Evolutionary conservation across 2,329 filamentous ascomycete genomes (phyloP).

Genomic region (Chaetoscypha palmicola): DNA sequence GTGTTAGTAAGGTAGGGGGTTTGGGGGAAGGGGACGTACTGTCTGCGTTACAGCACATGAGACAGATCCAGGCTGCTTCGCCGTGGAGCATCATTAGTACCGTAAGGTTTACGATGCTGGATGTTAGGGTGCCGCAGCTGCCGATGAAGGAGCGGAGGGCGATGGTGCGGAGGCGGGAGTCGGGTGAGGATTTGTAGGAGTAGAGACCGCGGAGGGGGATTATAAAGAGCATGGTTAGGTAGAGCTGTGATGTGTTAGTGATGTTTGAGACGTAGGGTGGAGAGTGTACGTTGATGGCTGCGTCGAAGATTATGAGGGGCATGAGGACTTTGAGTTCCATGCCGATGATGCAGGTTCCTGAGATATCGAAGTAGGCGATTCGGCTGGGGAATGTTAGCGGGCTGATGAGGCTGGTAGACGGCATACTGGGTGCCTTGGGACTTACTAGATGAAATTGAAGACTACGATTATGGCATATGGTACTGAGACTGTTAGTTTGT

Average conservation of each 20-base stretch:
- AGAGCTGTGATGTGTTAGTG: too few species aligned
- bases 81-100: slow-evolving; percentile 52
- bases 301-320: slow-evolving; percentile 53
- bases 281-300: slow-evolving; percentile 54
- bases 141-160: slow-evolving; percentile 48
- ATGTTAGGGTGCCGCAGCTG: slow-evolving; percentile 13
- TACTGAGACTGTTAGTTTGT: too few species aligned
- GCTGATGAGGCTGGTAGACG: too few species aligned
- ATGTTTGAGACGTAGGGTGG: too few species aligned
- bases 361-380: slow-evolving; percentile 37
- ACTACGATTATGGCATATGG: slow-evolving; percentile 17
- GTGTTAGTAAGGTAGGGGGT: background rate
- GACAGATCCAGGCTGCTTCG: slow-evolving; percentile 57
- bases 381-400: slow-evolving; percentile 24
- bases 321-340: slow-evolving; percentile 51
- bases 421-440: too few species aligned
- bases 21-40: slow-evolving; percentile 20
- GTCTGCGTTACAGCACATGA: slow-evolving; percentile 58
- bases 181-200: slow-evolving; percentile 43
- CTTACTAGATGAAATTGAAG: slow-evolving; percentile 36
- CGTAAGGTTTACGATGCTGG: slow-evolving; percentile 45
- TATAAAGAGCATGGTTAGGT: slow-evolving; percentile 21
- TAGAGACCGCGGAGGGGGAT: slow-evolving; percentile 35
- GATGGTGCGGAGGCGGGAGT: slow-evolving; percentile 41
- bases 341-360: slow-evolving; percentile 53